Evolutionary conservation across 2,329 filamentous ascomycete species (phyloP).

Genomic region (Dryadomyces quercus-mongolicae): DNA sequence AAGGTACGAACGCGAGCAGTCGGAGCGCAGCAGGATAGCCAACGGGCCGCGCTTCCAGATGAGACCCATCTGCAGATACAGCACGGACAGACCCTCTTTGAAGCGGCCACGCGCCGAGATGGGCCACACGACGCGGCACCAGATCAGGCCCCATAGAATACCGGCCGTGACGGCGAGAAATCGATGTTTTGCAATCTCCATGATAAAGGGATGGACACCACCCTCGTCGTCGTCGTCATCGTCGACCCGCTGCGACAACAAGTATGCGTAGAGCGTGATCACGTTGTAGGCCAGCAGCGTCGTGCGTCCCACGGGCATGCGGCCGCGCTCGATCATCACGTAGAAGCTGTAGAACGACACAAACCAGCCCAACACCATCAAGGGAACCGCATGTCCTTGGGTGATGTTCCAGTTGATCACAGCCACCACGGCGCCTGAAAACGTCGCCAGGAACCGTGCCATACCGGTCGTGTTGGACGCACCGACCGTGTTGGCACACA

Average conservation of each 20-base stretch:
- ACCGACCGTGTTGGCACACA: slow-evolving; percentile 94
- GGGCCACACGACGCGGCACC: slow-evolving; percentile 86
- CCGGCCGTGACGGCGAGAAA: slow-evolving; percentile 77
- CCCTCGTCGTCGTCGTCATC: slow-evolving; percentile 84
- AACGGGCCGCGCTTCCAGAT: slow-evolving; percentile 94
- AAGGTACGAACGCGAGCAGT: slow-evolving; percentile 58
- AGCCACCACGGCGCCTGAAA: slow-evolving; percentile 66
- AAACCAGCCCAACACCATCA: slow-evolving; percentile 73
- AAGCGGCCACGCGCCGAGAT: slow-evolving; percentile 83
- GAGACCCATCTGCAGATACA: slow-evolving; percentile 89
- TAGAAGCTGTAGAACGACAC: slow-evolving; percentile 79
- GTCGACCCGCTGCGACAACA: slow-evolving; percentile 65
- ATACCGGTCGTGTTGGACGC: slow-evolving; percentile 88
- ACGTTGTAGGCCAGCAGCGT: slow-evolving; percentile 95
- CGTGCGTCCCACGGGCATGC: slow-evolving; percentile 84
- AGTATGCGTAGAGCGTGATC: slow-evolving; percentile 88
- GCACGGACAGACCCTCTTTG: slow-evolving; percentile 75
- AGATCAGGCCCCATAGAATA: slow-evolving; percentile 82
- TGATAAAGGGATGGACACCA: slow-evolving; percentile 70
- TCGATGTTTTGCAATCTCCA: slow-evolving; percentile 78
- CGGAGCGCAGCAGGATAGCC: slow-evolving; percentile 53
- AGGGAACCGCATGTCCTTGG: slow-evolving; percentile 57
- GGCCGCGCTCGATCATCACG: slow-evolving; percentile 72
- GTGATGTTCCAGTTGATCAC: slow-evolving; percentile 68
- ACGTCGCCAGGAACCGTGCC: slow-evolving; percentile 75